Evolutionary conservation across 495 filamentous ascomycete species (phyloP).

Genomic region (Tuber calosporum): DNA sequence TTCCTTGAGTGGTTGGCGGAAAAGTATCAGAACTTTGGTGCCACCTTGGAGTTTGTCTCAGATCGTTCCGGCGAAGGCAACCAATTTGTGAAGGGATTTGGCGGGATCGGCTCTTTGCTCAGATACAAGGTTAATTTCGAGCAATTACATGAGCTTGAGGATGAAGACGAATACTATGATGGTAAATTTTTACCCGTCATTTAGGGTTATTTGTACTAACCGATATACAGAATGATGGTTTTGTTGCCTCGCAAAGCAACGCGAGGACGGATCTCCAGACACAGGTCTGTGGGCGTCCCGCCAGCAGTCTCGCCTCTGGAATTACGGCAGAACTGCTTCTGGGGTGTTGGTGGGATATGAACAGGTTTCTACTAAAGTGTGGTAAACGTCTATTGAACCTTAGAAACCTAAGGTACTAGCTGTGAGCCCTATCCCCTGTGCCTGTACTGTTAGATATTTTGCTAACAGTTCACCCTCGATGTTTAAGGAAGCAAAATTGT

Average conservation of each 20-base stretch:
- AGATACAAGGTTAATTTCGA: constrained; percentile 99
- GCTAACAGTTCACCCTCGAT: neutral
- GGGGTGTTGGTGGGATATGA: neutral
- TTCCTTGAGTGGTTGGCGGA: constrained; percentile 99
- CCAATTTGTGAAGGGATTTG: constrained; percentile 99
- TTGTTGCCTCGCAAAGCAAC: constrained; percentile 12
- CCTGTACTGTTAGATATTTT: neutral
- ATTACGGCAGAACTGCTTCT: constrained; percentile 13
- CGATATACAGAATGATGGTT: constrained; percentile 11
- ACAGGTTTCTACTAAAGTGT: neutral
- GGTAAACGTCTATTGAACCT: neutral
- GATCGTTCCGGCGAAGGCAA: constrained; percentile 96
- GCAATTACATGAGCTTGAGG: constrained; percentile 86
- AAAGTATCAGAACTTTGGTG: constrained; percentile 94
- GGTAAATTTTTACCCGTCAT: constrained; percentile 40
- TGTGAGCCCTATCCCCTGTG: neutral
- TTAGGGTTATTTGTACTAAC: constrained; percentile 28
- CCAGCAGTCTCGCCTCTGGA: constrained; percentile 8
- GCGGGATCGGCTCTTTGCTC: constrained; percentile 93
- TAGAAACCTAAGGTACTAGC: neutral
- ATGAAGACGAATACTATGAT: constrained; percentile 99
- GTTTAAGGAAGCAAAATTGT: neutral
- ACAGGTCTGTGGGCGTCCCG: constrained; percentile 10
- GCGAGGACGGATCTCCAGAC: constrained; percentile 16
- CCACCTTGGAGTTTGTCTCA: constrained; percentile 93